Base-by-base conservation (phyloP, 345 rosid genomes). In the Cardamine chenopodiifolia region DNA sequence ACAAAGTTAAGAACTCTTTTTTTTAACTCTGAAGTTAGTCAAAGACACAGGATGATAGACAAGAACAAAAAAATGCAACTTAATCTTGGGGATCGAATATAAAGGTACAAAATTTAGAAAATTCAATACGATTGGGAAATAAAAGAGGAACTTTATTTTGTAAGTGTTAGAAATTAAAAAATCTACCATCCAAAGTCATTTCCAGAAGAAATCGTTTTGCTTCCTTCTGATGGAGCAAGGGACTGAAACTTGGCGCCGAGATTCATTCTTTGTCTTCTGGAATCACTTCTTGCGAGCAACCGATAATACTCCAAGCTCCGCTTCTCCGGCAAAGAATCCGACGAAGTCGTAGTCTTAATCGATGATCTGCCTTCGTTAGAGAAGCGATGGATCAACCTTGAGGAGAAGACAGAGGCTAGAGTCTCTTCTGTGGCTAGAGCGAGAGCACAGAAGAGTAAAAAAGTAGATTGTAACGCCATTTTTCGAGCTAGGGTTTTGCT, bases 191-290 rank as follows among this genome's bases (percentile, higher is more conserved):
- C 93, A 59, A 88, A 87, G 52, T 89, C 85, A 66, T 93, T 75
- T 14, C 98, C 98, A 10, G 84, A 39, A 52, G 86, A 81, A 86
- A 88, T 59, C 53, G 89, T 86, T 61, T 78, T 82, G 81, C 96
- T 83, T 52, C 98, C 98, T 80, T 93, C 85, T 18, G 93, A 86
- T 77, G 97, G 96, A 78, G 88, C 85, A 37, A 93, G 87, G 5
- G 80, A 32, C 70, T 81, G 80, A 71, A 69, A 78, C 71, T 75
- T 85, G 45, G 87, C 39, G 19, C 88, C 92, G 37, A 88, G 87
- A 85, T 86, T 90, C 93, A 92, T 83, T 66, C 79, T 83, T 86
- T 92, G 96, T 83, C 92, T 79, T 78, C 74, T 73, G 23, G 82
- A 66, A 81, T 89, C 97, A 64, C 74, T 79, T 48, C 70, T 79